A percentile compares a stretch with the other conserved stretches of the same genome.
phyloP scores from a whole-genome alignment of 768 basidiomycete genomes.

The Jaapia argillacea region DNA sequence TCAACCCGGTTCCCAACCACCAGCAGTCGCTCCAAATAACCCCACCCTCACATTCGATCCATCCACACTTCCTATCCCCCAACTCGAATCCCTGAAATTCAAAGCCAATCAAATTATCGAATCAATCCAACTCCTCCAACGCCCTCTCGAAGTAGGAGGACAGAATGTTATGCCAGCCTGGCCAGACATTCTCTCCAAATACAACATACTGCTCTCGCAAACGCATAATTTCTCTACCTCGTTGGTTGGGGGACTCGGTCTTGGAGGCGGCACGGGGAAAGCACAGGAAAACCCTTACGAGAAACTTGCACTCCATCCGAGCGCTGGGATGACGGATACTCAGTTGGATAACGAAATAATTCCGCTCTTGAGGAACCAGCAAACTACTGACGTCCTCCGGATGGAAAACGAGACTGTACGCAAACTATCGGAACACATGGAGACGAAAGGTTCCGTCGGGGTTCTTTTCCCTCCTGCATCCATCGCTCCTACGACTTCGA shows the following conservation, averaged over 20 bases:
- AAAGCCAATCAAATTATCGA: slow-evolving; percentile 75
- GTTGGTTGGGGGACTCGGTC: slow-evolving; percentile 29
- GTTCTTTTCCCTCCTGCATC: slow-evolving; percentile 21
- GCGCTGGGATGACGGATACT: slow-evolving; percentile 42
- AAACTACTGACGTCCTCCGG: slow-evolving; percentile 66
- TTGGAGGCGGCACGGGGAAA: slow-evolving; percentile 8
- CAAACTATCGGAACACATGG: slow-evolving; percentile 58
- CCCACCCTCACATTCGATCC: slow-evolving; percentile 17
- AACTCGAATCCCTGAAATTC: slow-evolving; percentile 70
- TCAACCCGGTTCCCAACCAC: not conserved
- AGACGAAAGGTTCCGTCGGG: slow-evolving; percentile 16
- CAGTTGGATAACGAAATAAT: slow-evolving; percentile 68
- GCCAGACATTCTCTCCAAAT: slow-evolving; percentile 83
- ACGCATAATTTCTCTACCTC: slow-evolving; percentile 68
- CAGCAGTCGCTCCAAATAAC: not conserved
- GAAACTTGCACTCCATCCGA: slow-evolving; percentile 61
- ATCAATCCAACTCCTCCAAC: slow-evolving; percentile 55
- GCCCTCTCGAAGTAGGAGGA: slow-evolving; percentile 50
- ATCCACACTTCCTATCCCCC: slow-evolving; percentile 44
- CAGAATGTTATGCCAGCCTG: slow-evolving; percentile 62
- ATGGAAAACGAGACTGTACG: slow-evolving; percentile 67
- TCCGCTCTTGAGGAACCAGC: slow-evolving; percentile 68
- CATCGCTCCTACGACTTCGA: slow-evolving; percentile 14
- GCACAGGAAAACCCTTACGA: slow-evolving; percentile 40
- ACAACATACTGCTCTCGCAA: slow-evolving; percentile 76